Conservation (phyloP, 768 basidiomycete species). For the button mushroom (Agaricus bisporus) region DNA sequence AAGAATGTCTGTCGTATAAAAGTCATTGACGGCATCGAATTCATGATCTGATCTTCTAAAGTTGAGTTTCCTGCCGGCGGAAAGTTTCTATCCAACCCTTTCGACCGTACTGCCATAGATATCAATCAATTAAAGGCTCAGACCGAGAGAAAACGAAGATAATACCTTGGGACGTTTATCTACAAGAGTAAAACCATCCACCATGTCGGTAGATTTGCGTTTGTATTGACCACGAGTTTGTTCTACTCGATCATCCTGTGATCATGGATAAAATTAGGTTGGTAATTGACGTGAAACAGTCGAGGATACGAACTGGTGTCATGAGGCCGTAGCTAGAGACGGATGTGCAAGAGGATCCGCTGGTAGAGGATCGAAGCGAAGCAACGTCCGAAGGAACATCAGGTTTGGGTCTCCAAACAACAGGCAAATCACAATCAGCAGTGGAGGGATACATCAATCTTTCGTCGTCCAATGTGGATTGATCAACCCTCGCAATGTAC, state of each 20-base stretch:
- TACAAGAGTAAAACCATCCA: slow-evolving; percentile 11
- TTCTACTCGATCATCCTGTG: slow-evolving; percentile 12
- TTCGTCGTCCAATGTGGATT: background rate
- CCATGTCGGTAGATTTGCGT: slow-evolving; percentile 19
- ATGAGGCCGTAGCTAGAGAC: background rate
- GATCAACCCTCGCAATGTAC: background rate
- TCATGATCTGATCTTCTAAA: background rate
- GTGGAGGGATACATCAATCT: background rate
- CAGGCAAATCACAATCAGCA: background rate
- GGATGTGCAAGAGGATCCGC: background rate
- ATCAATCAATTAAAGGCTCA: background rate
- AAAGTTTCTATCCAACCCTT: slow-evolving; percentile 12
- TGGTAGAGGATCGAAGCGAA: background rate
- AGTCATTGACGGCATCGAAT: background rate
- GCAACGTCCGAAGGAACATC: background rate
- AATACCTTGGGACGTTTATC: slow-evolving; percentile 37
- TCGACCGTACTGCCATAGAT: slow-evolving; percentile 13
- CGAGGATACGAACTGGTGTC: slow-evolving; percentile 7
- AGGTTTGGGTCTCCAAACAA: background rate
- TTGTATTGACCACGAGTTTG: slow-evolving; percentile 32
- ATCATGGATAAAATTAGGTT: background rate
- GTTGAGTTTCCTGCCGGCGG: background rate
- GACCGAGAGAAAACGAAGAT: background rate
- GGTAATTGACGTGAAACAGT: slow-evolving; percentile 7
- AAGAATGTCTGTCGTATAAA: background rate